Evolutionary conservation across 305 asterid species (phyloP), one percentile per base, ranked within the genome.

Genomic region (Fraxinus velutina): DNA sequence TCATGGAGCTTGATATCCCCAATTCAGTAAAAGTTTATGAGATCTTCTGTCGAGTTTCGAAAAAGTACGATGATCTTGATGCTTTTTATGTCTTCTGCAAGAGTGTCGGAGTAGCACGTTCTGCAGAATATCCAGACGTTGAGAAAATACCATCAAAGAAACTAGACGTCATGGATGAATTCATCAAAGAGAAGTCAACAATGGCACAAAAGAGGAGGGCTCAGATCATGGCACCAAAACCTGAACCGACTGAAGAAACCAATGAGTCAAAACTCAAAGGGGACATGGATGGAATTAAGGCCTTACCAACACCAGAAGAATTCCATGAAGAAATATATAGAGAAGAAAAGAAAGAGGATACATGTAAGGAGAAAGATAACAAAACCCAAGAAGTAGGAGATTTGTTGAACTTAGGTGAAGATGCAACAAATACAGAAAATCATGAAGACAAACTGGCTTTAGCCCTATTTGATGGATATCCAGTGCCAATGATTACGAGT

Each of bases 81-180:
- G 66, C 75, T 30, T 93, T 96, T 87, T 91, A 94, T 73, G 75
- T 77, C 0, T 93, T 98, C 96, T 85, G 90, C 80, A 94, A 88
- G 86, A 37, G 86, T 5, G 88, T 84, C 0, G 98, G 97, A 32
- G 82, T 94, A 4, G 91, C 90, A 0, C 93, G 97, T 1, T 29
- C 91, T 2, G 87, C 98, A 0, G 98, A 92, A 77, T 94, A 90
- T 39, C 99, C 99, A 0, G 97, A 93, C 0, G 88, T 96, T n/a
- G 97, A 94, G 83, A 91, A 88, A 73, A 92, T 94, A 75, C 81
- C 97, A 2, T 91, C 85, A 29, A 90, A 88, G 86, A 94, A 89
- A 78, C 97, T 96, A 4, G 97, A 94, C 13, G 91, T 90, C 79
- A 94, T 96, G 98, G 97, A 96, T 0, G 97, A 94, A 6, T 91